Evolutionary conservation across 179 eudicot species (phyloP).

Genomic region (Amaranthus tricolor): DNA sequence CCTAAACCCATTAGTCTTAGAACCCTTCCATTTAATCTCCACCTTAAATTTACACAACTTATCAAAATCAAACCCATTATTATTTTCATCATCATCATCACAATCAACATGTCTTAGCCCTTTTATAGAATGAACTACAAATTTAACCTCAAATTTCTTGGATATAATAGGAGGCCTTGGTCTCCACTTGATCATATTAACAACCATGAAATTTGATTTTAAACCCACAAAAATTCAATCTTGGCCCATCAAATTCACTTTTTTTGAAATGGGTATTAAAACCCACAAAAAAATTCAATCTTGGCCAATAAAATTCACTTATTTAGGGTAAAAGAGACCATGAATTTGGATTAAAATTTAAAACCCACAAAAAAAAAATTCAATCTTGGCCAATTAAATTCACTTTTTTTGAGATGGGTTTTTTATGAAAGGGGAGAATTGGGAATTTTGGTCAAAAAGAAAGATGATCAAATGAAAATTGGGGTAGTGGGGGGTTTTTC

Average conservation of each 20-base stretch:
- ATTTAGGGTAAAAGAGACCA: no score
- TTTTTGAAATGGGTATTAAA: no score
- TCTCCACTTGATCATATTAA: conserved; percentile 77
- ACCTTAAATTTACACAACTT: conserved; percentile 37
- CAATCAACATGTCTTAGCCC: conserved; percentile 32
- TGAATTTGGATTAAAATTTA: no score
- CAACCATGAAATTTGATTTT: conserved; percentile 37
- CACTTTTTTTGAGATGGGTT: background rate
- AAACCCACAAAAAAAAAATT: background rate
- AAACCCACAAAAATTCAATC: conserved; percentile 3
- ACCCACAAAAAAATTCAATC: background rate
- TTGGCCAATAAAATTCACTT: background rate
- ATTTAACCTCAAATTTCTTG: conserved; percentile 49
- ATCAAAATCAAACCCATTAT: conserved; percentile 2
- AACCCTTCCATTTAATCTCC: conserved; percentile 76
- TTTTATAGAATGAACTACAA: conserved; percentile 39
- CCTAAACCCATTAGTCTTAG: conserved; percentile 35
- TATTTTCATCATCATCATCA: conserved; percentile 14
- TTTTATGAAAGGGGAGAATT: background rate
- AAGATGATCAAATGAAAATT: background rate
- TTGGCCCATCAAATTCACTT: background rate
- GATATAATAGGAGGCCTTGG: conserved; percentile 57
- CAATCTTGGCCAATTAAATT: background rate
- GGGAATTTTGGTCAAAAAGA: conserved; percentile 9
- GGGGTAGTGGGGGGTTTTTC: background rate